Evolutionary conservation across 441 rosid genomes (phyloP).

Genomic region (Theobroma grandiflorum): DNA sequence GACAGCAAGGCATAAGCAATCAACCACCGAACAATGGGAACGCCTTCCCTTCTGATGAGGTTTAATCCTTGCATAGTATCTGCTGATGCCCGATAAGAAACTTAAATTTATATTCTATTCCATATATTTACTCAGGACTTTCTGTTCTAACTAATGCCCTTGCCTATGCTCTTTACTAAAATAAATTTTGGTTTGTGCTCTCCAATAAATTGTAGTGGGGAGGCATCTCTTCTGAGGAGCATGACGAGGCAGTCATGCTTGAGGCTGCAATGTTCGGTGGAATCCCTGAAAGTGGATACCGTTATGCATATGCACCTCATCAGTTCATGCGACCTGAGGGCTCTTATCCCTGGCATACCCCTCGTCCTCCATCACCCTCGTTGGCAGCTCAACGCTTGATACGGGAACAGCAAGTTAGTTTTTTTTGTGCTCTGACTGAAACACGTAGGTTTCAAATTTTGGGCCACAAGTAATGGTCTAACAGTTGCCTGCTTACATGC

Average conservation of each 20-base stretch:
- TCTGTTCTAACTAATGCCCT: constrained; percentile 27
- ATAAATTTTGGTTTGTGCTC: constrained; percentile 11
- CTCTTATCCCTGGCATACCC: constrained; percentile 54
- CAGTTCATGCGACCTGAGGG: constrained; percentile 58
- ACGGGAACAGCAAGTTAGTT: constrained; percentile 92
- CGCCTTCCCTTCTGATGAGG: constrained; percentile 74
- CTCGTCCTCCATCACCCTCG: constrained; percentile 92
- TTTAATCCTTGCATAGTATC: constrained; percentile 33
- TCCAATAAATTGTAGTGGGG: constrained; percentile 73
- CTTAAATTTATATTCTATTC: constrained; percentile 15
- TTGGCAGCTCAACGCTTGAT: constrained; percentile 93
- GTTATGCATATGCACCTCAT: constrained; percentile 66
- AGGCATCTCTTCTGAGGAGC: constrained; percentile 97
- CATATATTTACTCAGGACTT: neutral
- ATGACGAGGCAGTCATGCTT: constrained; percentile 99
- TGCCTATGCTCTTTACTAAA: constrained; percentile 32
- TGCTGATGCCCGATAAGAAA: neutral
- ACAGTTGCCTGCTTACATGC: constrained; percentile 23
- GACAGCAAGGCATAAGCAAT: constrained; percentile 39
- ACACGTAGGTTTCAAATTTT: constrained; percentile 11
- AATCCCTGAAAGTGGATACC: constrained; percentile 78
- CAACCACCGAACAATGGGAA: constrained; percentile 53
- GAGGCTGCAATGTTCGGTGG: constrained; percentile 99
- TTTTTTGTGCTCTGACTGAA: constrained; percentile 10
- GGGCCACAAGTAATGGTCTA: constrained; percentile 4